These are phyloP conservation scores for Didymella lethalis DNA, from an alignment of 2,329 filamentous ascomycete genomes.

Conservation along the genomic window DNA sequence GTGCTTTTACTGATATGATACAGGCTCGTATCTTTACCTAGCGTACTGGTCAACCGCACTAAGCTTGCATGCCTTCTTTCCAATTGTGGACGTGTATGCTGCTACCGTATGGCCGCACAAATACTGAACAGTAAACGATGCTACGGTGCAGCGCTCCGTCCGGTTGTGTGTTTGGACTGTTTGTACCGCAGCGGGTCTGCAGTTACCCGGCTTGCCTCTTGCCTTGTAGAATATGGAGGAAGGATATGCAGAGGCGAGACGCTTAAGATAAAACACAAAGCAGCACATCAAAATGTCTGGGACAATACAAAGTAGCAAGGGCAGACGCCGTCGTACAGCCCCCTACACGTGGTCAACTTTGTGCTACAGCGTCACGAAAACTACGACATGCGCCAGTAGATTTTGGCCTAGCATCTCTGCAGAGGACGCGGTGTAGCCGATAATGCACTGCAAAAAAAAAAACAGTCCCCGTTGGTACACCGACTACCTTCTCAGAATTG, in stretches of 20 bases:
- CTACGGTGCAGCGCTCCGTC: no score
- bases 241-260: neutral
- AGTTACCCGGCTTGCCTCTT: neutral
- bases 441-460: conserved; percentile 30
- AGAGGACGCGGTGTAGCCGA: conserved; percentile 23
- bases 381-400: neutral
- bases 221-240: neutral
- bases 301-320: neutral
- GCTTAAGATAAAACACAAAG: neutral
- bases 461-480: conserved; percentile 22
- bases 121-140: neutral
- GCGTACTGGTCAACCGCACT: neutral
- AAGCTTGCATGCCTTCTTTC: neutral
- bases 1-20: neutral
- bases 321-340: conserved; percentile 3
- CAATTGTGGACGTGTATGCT: neutral
- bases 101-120: neutral
- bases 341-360: conserved; percentile 13
- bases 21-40: neutral
- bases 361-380: conserved; percentile 19
- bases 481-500: conserved; percentile 2
- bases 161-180: no score
- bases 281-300: neutral
- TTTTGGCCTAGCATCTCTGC: neutral
- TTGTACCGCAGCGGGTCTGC: neutral